Conservation (phyloP, 108 stramenopile genomes). For the Skeletonema potamos region DNA sequence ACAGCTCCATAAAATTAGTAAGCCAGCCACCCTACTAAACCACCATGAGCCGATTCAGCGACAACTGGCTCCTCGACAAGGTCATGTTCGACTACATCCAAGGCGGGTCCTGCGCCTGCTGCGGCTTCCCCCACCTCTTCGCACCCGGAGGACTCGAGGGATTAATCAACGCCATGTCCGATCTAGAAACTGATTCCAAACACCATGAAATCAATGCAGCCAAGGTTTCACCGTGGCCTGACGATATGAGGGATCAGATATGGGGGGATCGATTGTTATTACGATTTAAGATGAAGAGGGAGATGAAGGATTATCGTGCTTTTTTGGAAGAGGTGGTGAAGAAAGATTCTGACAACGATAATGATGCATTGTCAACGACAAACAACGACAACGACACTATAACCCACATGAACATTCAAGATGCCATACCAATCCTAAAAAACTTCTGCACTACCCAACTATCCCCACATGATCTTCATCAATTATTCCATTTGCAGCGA, state of each 20-base stretch:
- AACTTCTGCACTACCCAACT: constrained; percentile 45
- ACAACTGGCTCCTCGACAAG: constrained; percentile 85
- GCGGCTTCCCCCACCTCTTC: constrained; percentile 59
- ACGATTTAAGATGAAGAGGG: constrained; percentile 75
- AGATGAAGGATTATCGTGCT: constrained; percentile 59
- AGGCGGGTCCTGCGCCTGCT: constrained; percentile 85
- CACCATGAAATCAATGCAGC: constrained; percentile 67
- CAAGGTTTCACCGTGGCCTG: constrained; percentile 69
- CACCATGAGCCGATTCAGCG: constrained; percentile 76
- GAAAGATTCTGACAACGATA: not conserved
- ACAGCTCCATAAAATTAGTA: no score
- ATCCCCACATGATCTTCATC: constrained; percentile 26
- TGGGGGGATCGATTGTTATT: constrained; percentile 84
- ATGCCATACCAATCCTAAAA: constrained; percentile 16
- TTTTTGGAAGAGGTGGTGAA: constrained; percentile 56
- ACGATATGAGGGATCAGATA: constrained; percentile 79
- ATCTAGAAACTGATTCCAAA: constrained; percentile 82
- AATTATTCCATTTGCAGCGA: constrained; percentile 70
- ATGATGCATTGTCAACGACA: not conserved
- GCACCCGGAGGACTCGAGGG: constrained; percentile 68
- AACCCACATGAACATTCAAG: constrained; percentile 9
- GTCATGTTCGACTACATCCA: constrained; percentile 80
- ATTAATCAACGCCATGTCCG: constrained; percentile 72
- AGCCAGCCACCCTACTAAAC: no score
- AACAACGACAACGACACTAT: constrained; percentile 11